A percentile compares a stretch with the other conserved stretches of the same genome.
Conservation (phyloP, 352 stramenopile genomes). For the Phytophthora citricola region DNA sequence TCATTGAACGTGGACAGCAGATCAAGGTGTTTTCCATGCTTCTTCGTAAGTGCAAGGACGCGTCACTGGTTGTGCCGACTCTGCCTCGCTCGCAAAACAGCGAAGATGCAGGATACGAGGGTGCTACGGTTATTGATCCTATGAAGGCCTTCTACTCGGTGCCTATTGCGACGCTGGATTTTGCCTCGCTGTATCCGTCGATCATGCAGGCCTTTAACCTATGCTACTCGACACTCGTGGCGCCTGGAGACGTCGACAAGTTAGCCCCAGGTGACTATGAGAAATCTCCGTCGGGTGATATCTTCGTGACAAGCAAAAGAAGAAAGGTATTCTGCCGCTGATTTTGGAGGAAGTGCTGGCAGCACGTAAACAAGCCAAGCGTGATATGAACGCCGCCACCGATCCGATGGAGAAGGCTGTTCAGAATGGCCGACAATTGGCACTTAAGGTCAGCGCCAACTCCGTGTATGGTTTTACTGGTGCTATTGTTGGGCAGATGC, state of each 20-base stretch:
- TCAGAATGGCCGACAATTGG: constrained; percentile 98
- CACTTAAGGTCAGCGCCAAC: constrained; percentile 98
- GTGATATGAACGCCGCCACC: constrained; percentile 99
- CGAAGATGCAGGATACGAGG: constrained; percentile 95
- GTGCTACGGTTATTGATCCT: constrained; percentile 99
- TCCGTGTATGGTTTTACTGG: constrained; percentile 99
- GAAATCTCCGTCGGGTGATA: constrained; percentile 95
- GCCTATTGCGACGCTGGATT: constrained; percentile 99
- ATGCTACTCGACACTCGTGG: constrained; percentile 99
- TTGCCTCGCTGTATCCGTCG: constrained; percentile 99
- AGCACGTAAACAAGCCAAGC: constrained; percentile 98
- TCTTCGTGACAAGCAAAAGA: constrained; percentile 96
- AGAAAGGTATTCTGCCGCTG: constrained; percentile 98
- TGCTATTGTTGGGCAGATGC: constrained; percentile 97
- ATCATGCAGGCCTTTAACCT: constrained; percentile 99
- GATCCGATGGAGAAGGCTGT: constrained; percentile 99
- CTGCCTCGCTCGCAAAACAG: constrained; percentile 89
- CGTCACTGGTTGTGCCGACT: constrained; percentile 96
- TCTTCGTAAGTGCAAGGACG: constrained; percentile 95
- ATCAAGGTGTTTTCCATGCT: constrained; percentile 99
- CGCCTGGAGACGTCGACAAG: constrained; percentile 66
- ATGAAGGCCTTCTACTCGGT: constrained; percentile 99
- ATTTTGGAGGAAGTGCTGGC: constrained; percentile 99
- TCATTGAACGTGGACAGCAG: constrained; percentile 98
- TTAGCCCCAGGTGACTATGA: constrained; percentile 82